Conservation (phyloP, 352 stramenopile species). For the Pythium oligandrum region DNA sequence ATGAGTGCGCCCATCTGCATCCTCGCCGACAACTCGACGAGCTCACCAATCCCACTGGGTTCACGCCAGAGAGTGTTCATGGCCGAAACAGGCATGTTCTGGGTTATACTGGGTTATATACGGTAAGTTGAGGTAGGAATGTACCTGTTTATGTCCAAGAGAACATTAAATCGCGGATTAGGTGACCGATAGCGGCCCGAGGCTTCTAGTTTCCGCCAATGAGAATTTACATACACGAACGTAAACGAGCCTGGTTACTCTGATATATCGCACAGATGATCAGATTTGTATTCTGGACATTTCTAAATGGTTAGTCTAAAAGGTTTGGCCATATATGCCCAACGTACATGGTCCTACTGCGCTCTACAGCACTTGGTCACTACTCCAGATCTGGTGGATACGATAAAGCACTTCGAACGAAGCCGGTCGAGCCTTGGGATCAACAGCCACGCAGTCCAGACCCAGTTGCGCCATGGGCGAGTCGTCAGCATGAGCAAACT, state of each 20-base stretch:
- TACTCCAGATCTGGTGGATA: neutral
- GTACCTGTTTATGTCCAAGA: too few species aligned
- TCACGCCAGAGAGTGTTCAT: neutral
- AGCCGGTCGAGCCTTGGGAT: slow-evolving; percentile 14
- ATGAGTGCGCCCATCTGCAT: neutral
- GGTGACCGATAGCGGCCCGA: too few species aligned
- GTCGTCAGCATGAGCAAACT: slow-evolving; percentile 1
- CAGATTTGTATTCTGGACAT: neutral
- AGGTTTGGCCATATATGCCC: neutral
- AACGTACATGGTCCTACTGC: neutral
- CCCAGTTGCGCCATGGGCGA: slow-evolving; percentile 8
- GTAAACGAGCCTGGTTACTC: too few species aligned
- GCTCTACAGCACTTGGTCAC: neutral
- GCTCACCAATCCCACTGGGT: neutral
- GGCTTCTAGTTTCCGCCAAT: too few species aligned
- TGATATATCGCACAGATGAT: neutral
- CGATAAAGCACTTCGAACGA: slow-evolving; percentile 14
- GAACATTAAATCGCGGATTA: too few species aligned
- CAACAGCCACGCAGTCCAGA: slow-evolving; percentile 14
- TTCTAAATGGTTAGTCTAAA: neutral
- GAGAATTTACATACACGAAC: too few species aligned
- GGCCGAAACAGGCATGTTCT: neutral
- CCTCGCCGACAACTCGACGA: too few species aligned
- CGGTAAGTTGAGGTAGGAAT: too few species aligned
- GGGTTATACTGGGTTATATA: too few species aligned